Evolutionary conservation across 306 rosid genomes (phyloP).

Genomic region (Macrotyloma uniflorum): DNA sequence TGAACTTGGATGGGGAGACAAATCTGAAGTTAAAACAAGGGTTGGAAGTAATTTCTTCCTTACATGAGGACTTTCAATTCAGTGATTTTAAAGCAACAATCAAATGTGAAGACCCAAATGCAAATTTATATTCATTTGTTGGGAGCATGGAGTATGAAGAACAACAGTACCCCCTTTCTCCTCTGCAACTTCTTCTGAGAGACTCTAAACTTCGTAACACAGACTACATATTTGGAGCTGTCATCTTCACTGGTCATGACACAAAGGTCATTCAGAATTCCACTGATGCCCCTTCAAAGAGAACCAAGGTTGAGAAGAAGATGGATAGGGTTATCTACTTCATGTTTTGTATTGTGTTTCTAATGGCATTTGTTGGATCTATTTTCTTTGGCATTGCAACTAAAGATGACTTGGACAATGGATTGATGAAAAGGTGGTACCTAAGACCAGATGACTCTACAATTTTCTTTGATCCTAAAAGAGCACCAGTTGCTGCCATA

Average conservation of each 20-base stretch:
- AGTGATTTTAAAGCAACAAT: constrained; percentile 60
- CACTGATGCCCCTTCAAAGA: constrained; percentile 86
- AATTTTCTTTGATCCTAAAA: constrained; percentile 80
- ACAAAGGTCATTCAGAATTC: constrained; percentile 95
- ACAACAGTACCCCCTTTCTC: constrained; percentile 68
- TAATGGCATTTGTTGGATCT: constrained; percentile 81
- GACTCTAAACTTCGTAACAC: constrained; percentile 97
- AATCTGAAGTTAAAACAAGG: constrained; percentile 88
- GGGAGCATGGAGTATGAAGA: constrained; percentile 75
- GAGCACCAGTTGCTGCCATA: constrained; percentile 60
- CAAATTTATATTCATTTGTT: constrained; percentile 81
- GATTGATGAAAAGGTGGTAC: constrained; percentile 85
- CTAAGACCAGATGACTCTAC: constrained; percentile 77
- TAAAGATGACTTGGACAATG: constrained; percentile 67
- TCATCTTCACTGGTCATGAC: constrained; percentile 84
- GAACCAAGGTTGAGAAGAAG: constrained; percentile 91
- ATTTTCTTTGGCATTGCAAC: constrained; percentile 77
- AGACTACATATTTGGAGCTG: constrained; percentile 78
- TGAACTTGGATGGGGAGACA: constrained; percentile 98
- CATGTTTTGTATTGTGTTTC: constrained; percentile 67
- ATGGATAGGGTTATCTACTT: constrained; percentile 87
- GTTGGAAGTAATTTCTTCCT: constrained; percentile 72
- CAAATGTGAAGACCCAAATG: constrained; percentile 96
- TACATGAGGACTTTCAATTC: constrained; percentile 59
- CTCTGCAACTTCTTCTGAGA: constrained; percentile 90